These are phyloP conservation scores for Ceratocystis lukuohia DNA, from an alignment of 2,329 filamentous ascomycete species.

Conservation along the genomic window DNA sequence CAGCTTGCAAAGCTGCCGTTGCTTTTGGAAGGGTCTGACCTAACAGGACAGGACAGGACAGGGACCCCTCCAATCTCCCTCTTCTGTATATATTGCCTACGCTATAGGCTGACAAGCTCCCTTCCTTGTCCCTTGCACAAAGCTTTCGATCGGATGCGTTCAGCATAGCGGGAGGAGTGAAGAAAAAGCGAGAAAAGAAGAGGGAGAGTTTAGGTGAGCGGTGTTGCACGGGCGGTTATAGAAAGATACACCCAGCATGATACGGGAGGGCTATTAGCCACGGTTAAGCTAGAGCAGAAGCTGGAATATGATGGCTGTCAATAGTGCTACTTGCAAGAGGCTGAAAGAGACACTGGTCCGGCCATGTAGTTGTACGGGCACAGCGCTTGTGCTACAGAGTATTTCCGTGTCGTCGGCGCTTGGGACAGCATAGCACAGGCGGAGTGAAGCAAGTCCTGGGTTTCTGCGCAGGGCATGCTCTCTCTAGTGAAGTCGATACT, in stretches of 20 bases:
- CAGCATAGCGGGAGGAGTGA: neutral
- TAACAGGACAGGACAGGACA: neutral
- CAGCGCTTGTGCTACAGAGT: too few relatives aligned
- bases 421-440: too few relatives aligned
- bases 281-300: too few relatives aligned
- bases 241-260: neutral
- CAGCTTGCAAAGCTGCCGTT: neutral
- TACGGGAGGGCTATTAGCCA: neutral
- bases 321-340: too few relatives aligned
- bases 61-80: constrained; percentile 1
- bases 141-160: neutral
- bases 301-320: too few relatives aligned
- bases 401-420: too few relatives aligned
- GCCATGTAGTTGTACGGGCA: too few relatives aligned
- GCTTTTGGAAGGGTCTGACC: too few relatives aligned
- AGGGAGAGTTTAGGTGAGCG: neutral
- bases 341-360: too few relatives aligned
- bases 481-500: too few relatives aligned
- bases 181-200: neutral
- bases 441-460: too few relatives aligned
- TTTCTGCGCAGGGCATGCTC: too few relatives aligned
- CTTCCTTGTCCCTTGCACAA: neutral
- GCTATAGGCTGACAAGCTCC: neutral
- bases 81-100: neutral
- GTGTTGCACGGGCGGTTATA: neutral